Conservation (phyloP, 441 rosid species). For the Adansonia grandidieri region DNA sequence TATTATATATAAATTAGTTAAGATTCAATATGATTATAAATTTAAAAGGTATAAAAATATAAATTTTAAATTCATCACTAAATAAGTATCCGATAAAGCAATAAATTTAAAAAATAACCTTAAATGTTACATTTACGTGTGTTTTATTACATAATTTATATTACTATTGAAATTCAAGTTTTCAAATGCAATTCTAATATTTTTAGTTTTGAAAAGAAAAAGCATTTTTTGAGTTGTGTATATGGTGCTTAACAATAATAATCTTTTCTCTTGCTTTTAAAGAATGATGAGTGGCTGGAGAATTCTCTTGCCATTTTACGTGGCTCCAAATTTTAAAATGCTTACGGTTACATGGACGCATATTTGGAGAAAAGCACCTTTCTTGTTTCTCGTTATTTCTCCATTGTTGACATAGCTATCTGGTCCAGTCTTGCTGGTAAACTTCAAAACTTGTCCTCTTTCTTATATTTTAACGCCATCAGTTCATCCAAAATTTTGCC, state of each 20-base stretch:
- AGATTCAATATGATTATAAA: no score
- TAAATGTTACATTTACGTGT: no score
- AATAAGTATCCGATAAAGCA: no score
- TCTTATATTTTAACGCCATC: not conserved
- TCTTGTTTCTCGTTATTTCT: constrained; percentile 62
- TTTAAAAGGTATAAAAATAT: no score
- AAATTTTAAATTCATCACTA: no score
- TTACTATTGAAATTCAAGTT: no score
- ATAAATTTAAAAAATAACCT: no score
- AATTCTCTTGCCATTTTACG: constrained; percentile 61
- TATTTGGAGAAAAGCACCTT: constrained; percentile 59
- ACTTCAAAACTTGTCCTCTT: not conserved
- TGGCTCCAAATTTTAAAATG: constrained; percentile 85
- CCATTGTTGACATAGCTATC: constrained; percentile 83
- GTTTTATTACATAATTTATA: no score
- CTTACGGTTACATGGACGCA: constrained; percentile 57
- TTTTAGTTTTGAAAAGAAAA: not conserved
- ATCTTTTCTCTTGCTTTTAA: constrained; percentile 19
- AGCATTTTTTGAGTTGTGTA: not conserved
- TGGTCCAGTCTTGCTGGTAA: constrained; percentile 92
- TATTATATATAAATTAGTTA: no score
- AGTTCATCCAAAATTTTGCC: not conserved
- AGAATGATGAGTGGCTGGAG: constrained; percentile 91
- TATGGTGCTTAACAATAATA: not conserved
- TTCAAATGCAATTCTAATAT: no score